phyloP scores from a whole-genome alignment of 768 basidiomycete genomes.

The Xerocomellus dryophilus region DNA sequence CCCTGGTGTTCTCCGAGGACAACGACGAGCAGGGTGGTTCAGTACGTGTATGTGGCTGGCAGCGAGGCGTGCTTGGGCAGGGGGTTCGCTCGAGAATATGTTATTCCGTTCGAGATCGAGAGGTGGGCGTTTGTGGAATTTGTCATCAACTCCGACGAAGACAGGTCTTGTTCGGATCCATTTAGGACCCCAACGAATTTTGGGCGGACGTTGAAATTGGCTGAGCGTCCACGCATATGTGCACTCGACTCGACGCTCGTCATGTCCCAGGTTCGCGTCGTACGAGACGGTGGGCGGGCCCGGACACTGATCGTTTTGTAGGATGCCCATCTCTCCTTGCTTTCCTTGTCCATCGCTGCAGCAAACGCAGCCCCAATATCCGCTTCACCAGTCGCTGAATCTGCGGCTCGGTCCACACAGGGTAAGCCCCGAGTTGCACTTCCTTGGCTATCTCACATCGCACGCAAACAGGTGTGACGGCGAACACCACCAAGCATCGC shows the following conservation, averaged over 20 bases:
- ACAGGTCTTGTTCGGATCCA: slow-evolving; percentile 12
- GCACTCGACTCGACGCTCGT: slow-evolving; percentile 2
- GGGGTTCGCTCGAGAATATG: no score
- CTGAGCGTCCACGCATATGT: slow-evolving; percentile 4
- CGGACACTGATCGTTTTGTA: background rate
- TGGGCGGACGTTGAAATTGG: slow-evolving; percentile 28
- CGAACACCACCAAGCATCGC: slow-evolving; percentile 54
- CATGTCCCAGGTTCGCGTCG: slow-evolving; percentile 24
- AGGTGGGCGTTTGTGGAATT: background rate
- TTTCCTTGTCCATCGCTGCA: slow-evolving; percentile 68
- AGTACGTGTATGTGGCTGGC: no score
- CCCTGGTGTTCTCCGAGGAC: background rate
- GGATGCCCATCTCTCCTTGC: slow-evolving; percentile 43
- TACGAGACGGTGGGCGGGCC: accelerated
- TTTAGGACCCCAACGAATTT: slow-evolving; percentile 18
- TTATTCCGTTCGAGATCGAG: no score
- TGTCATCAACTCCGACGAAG: background rate
- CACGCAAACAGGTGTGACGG: slow-evolving; percentile 14
- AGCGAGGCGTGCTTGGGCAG: no score
- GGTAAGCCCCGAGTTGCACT: slow-evolving; percentile 3
- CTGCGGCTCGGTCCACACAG: slow-evolving; percentile 13
- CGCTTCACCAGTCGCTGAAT: slow-evolving; percentile 25
- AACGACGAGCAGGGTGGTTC: background rate
- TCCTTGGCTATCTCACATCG: background rate
- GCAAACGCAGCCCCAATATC: slow-evolving; percentile 48